Base-by-base conservation (phyloP, 2,329 filamentous ascomycete species). In the Ophiobolus disseminans region DNA sequence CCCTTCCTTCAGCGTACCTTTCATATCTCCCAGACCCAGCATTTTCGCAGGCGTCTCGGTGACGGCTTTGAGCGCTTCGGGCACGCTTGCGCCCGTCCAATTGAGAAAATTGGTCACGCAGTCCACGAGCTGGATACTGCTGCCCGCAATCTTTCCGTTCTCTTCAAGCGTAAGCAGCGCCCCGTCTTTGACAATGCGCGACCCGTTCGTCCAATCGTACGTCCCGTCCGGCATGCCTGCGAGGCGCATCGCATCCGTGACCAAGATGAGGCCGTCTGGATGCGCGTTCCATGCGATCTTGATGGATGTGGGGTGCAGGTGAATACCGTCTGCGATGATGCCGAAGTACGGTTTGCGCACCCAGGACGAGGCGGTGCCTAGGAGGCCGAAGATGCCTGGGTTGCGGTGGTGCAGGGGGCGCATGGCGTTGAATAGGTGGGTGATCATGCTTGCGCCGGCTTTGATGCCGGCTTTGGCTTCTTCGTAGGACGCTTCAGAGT, bases 361-460 rank as follows among this genome's bases (percentile, higher is more conserved):
- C 14, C 61, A 65, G 1, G 58, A 59, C 2, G 69, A 68, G 0
- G 63, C 58, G 2, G 70, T 72, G 50, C 91, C 91, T 11, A 97
- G 77, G 0, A 95, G 84, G 21, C 92, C 92, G 69, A 96, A 96
- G 61, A 96, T 86, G 28, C 91, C 91, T 0, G 92, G 91, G 73
- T 96, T 91, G 48, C 92, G 88, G 78, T 97, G 91, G 72, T 94
- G 90, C 40, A 96, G 84, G 11, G 91, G 91, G 1, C 86, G 83
- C 91, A 96, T 96, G 20, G 91, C 91, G 70, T 96, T 96, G 83
- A 96, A 96, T 1, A 96, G 80, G 66, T 96, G 91, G 0, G 91
- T 96, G 58, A 96, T 89, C 90, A 95, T 96, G 39, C 83, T 89
- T 2, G 89, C 90, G 41, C 91, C 91, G 5, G 85, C 81, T n/a